Percentiles rank a stretch among this genome's conserved stretches.
phyloP scores from a whole-genome alignment of 208 protist genomes.

The Leishmania major region DNA sequence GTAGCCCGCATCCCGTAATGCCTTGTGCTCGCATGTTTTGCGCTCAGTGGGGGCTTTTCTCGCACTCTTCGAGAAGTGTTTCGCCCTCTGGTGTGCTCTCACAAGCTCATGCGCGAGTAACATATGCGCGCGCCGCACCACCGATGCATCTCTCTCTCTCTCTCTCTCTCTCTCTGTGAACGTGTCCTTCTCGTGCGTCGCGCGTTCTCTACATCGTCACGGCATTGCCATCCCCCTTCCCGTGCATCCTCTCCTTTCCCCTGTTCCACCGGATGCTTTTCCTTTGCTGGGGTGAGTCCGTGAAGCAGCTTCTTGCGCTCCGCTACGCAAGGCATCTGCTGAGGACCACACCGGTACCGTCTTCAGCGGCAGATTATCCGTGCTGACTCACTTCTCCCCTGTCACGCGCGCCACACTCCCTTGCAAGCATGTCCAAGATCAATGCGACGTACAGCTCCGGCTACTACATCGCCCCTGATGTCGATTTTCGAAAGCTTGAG shows the following conservation, averaged over 20 bases:
- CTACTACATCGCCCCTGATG: constrained; percentile 83
- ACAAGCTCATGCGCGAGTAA: no score
- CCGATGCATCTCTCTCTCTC: background rate
- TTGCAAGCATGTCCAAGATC: constrained; percentile 76
- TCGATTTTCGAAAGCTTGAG: constrained; percentile 82
- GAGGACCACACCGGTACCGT: background rate
- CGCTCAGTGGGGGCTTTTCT: background rate
- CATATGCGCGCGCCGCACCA: background rate
- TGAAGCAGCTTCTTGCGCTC: background rate
- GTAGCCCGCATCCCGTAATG: background rate
- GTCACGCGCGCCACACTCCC: background rate
- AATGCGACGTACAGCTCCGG: constrained; percentile 88
- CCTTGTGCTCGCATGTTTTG: background rate
- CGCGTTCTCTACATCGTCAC: background rate
- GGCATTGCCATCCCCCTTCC: background rate
- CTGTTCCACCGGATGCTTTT: background rate
- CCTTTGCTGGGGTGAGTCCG: background rate
- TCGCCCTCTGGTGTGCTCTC: background rate
- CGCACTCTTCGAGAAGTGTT: background rate
- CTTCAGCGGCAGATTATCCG: background rate
- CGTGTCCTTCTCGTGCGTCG: background rate
- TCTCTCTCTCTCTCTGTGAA: background rate
- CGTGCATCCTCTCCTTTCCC: background rate
- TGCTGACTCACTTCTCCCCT: constrained; percentile 1
- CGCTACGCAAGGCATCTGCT: background rate